Percentiles rank a stretch among this genome's conserved stretches.
Conservation (phyloP, 106 monocot species). For the Phalaenopsis equestris region DNA sequence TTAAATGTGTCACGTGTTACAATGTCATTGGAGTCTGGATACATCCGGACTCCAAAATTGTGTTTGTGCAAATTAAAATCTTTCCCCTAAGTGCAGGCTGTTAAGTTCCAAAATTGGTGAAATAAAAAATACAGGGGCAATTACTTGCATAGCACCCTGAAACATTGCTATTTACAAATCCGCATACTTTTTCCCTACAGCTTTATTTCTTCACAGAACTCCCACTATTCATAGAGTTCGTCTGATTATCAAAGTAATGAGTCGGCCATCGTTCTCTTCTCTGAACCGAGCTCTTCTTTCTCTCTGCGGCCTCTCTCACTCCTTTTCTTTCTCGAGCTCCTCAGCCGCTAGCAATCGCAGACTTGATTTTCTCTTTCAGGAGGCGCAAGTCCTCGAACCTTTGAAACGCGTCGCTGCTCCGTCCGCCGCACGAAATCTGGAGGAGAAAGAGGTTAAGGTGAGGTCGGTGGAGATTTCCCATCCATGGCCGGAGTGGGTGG, state of each 20-base stretch:
- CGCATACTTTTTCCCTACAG: too few species aligned
- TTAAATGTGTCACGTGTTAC: too few species aligned
- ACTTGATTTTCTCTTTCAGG: conserved; percentile 9
- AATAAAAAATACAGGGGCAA: too few species aligned
- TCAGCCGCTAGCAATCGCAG: neutral
- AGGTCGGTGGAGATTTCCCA: conserved; percentile 34
- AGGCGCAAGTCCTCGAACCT: conserved; percentile 4
- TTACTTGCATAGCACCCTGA: too few species aligned
- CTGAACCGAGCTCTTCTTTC: neutral
- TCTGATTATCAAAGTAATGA: neutral
- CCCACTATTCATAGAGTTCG: neutral
- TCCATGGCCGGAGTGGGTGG: conserved; percentile 75
- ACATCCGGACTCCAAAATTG: too few species aligned
- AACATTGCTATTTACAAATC: too few species aligned
- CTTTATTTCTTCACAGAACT: too few species aligned
- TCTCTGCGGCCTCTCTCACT: conserved; percentile 2
- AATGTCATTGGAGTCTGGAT: too few species aligned
- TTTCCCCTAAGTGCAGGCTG: too few species aligned
- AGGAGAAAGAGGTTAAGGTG: conserved; percentile 5
- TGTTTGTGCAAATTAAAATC: too few species aligned
- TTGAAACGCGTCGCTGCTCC: neutral
- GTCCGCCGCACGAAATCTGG: neutral
- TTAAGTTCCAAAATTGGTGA: too few species aligned
- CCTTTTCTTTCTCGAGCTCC: neutral
- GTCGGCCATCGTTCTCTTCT: neutral